Evolutionary conservation across 768 basidiomycete genomes (phyloP), one percentile per base, ranked within the genome.

Genomic region (Cystobasidium ongulense): DNA sequence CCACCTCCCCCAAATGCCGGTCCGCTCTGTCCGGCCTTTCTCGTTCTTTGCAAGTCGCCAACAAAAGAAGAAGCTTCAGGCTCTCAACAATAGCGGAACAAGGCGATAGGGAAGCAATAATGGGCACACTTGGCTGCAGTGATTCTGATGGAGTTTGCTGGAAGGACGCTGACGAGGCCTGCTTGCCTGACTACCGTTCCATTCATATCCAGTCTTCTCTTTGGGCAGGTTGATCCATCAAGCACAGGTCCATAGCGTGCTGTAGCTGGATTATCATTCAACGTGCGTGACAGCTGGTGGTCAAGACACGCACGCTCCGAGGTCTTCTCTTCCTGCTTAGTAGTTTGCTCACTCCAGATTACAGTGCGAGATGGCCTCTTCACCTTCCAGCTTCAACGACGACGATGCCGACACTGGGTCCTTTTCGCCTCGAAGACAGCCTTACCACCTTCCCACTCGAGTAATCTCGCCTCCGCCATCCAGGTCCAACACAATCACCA

Each of bases 401-500:
- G 39, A 71, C 5, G 21, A 29, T 39, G 38, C 10, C 27, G 43
- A 29, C 43, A 23, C 29, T 15, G 10, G 3, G 25, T 39, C 39
- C 4, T 27, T 27, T 23, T 35, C 57, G 3, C 11, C 57, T 10
- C 11, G 57, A 59, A 59, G 57, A 21, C 57, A 59, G 57, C 57
- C 57, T 27, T 67, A 50, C 27, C 65, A 67, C 35, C 65, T 67
- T n/a, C 65, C 65, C 13, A 41, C 65, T 7, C 18, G 65, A 27
- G 43, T 67, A 29, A 41, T 67, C 36, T 41, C 38, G 7, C 43
- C 65, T 39, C 65, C 65, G 21, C 63, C 63, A 1, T 36, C 36
- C 7, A 46, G 38, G 23, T 31, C 43, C 39, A 33, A 50, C 29
- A 41, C 38, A 39, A 17, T 43, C 33, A 35, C 25, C 13, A 18